These are phyloP conservation scores for Suillus plorans DNA, from an alignment of 768 basidiomycete genomes.

Conservation along the genomic window DNA sequence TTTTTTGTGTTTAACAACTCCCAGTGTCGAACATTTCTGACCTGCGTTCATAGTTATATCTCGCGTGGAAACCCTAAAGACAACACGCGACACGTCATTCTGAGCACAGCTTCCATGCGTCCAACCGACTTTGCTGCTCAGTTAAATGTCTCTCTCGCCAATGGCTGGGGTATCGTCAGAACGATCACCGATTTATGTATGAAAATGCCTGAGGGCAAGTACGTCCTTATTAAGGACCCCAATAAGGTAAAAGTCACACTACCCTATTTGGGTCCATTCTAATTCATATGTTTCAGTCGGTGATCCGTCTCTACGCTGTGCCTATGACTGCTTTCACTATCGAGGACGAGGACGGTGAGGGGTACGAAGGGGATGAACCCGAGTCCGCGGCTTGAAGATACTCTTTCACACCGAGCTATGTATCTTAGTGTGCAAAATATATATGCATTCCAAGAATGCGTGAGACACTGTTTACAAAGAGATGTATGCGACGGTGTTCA, in stretches of 20 bases:
- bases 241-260: constrained; percentile 70
- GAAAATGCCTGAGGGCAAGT: constrained; percentile 98
- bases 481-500: neutral
- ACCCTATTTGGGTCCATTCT: constrained; percentile 7
- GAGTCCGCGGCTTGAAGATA: constrained; percentile 32
- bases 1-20: neutral
- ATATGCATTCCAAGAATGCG: neutral
- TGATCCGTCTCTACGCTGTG: constrained; percentile 92
- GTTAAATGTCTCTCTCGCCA: constrained; percentile 91
- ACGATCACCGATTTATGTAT: constrained; percentile 92
- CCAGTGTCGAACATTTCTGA: constrained; percentile 12
- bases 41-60: constrained; percentile 66
- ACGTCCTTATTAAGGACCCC: constrained; percentile 95
- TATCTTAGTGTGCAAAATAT: neutral
- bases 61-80: constrained; percentile 93
- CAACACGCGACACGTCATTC: constrained; percentile 91
- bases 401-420: neutral
- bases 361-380: constrained; percentile 41
- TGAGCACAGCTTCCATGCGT: constrained; percentile 93
- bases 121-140: constrained; percentile 93
- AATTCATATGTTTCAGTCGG: constrained; percentile 56
- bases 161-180: constrained; percentile 98
- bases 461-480: neutral
- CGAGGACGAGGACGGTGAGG: constrained; percentile 67
- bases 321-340: constrained; percentile 83